Conservation (phyloP, 2,329 filamentous ascomycete genomes). For the Exophiala bonariae region DNA sequence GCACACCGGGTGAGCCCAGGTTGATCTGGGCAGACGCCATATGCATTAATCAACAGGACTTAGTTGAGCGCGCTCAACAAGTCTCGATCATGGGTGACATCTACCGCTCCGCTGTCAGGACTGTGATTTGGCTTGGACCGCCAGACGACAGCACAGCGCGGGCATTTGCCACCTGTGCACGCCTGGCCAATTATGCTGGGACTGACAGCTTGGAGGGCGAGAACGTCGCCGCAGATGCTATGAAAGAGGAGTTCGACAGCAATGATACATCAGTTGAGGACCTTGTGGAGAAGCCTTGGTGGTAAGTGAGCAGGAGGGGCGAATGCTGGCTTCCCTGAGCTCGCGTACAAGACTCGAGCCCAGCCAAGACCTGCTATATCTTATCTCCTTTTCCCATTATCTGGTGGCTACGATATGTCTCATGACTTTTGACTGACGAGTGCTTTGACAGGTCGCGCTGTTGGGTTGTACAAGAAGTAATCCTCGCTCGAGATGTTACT, state of each 20-base stretch:
- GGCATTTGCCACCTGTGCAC: no score
- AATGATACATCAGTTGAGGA: no score
- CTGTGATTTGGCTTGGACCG: constrained; percentile 29
- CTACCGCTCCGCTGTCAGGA: constrained; percentile 22
- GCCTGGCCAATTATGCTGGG: constrained; percentile 6
- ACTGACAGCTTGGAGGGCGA: constrained; percentile 3
- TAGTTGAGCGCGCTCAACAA: constrained; percentile 25
- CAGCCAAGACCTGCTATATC: no score
- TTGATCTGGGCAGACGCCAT: constrained; percentile 28
- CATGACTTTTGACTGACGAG: no score
- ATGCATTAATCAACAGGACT: constrained; percentile 30
- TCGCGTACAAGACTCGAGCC: no score
- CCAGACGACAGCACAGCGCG: constrained; percentile 1
- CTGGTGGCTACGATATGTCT: no score
- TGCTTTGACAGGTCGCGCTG: no score
- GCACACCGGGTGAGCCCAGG: background rate
- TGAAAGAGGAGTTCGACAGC: constrained; percentile 9
- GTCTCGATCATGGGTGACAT: constrained; percentile 28
- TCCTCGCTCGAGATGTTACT: constrained; percentile 6
- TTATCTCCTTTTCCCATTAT: no score
- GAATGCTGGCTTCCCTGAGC: no score
- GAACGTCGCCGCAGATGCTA: background rate
- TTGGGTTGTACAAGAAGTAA: constrained; percentile 20
- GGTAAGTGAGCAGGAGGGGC: no score
- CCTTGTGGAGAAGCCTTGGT: no score